Percentiles rank a stretch among this genome's conserved stretches.
Conservation (phyloP, 202 grass and related monocot species). For the Cymbopogon flexuosus region DNA sequence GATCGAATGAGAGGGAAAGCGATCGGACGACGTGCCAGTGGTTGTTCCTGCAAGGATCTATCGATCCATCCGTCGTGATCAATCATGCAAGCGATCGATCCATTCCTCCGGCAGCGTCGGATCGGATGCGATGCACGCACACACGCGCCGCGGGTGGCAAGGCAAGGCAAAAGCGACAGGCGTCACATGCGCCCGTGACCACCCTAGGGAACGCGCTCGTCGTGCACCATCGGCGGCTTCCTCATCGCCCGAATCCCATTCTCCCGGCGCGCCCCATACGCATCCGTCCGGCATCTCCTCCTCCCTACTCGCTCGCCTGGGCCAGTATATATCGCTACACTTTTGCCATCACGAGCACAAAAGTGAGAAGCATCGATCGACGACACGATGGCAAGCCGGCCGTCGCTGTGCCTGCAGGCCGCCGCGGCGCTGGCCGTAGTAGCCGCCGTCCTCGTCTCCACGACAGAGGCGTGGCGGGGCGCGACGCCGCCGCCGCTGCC, state of each 20-base stretch:
- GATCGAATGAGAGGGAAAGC: background rate
- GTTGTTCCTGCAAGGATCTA: background rate
- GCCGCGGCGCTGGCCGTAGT: background rate
- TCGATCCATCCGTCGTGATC: background rate
- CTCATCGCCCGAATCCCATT: background rate
- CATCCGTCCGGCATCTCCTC: background rate
- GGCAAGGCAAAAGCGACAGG: background rate
- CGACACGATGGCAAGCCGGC: background rate
- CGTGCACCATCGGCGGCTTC: background rate
- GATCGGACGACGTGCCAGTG: background rate
- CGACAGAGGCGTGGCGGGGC: background rate
- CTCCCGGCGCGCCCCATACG: background rate
- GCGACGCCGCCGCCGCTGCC: constrained; percentile 59
- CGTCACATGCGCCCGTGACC: background rate
- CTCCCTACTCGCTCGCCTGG: background rate
- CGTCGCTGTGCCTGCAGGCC: background rate
- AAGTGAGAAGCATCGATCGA: background rate
- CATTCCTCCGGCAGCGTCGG: background rate
- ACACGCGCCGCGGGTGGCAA: background rate
- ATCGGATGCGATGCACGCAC: background rate
- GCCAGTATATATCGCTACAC: background rate
- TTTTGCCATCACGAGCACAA: background rate
- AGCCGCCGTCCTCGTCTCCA: background rate
- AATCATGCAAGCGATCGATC: background rate
- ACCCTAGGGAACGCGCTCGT: background rate